Evolutionary conservation across 2,329 filamentous ascomycete genomes (phyloP).

Genomic region (Scortechinia acanthostroma): DNA sequence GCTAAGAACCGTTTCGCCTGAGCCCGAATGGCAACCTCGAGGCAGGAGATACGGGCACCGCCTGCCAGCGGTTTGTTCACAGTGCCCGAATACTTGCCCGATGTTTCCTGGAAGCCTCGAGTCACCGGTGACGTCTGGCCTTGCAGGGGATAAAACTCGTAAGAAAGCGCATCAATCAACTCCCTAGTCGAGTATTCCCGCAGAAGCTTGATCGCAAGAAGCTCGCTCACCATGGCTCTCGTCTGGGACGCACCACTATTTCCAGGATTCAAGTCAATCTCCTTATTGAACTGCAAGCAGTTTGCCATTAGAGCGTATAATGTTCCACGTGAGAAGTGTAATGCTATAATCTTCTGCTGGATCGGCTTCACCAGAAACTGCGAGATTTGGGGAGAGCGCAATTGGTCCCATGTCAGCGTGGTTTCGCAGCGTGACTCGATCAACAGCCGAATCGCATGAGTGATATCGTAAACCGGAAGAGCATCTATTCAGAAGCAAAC

Average conservation of each 20-base stretch:
- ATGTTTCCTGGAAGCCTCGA: conserved; percentile 17
- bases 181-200: conserved; percentile 86
- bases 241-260: conserved; percentile 80
- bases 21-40: conserved; percentile 87
- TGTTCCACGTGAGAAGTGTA: conserved; percentile 79
- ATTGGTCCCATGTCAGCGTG: conserved; percentile 86
- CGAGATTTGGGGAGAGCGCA: conserved; percentile 90
- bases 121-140: conserved; percentile 38
- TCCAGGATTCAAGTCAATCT: conserved; percentile 73
- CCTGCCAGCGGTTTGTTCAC: conserved; percentile 28
- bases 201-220: conserved; percentile 80
- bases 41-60: conserved; percentile 73
- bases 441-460: conserved; percentile 80
- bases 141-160: conserved; percentile 89
- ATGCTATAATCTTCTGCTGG: conserved; percentile 76
- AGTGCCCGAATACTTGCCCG: conserved; percentile 33
- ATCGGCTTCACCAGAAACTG: conserved; percentile 95
- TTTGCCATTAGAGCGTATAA: conserved; percentile 89
- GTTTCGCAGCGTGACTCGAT: conserved; percentile 83
- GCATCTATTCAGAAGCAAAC: conserved; percentile 57
- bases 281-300: conserved; percentile 85
- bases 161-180: conserved; percentile 86
- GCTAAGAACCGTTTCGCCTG: conserved; percentile 88
- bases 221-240: conserved; percentile 79
- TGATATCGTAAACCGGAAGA: conserved; percentile 82